Base-by-base conservation (phyloP, 2,329 filamentous ascomycete species). In the Annulohypoxylon truncatum region DNA sequence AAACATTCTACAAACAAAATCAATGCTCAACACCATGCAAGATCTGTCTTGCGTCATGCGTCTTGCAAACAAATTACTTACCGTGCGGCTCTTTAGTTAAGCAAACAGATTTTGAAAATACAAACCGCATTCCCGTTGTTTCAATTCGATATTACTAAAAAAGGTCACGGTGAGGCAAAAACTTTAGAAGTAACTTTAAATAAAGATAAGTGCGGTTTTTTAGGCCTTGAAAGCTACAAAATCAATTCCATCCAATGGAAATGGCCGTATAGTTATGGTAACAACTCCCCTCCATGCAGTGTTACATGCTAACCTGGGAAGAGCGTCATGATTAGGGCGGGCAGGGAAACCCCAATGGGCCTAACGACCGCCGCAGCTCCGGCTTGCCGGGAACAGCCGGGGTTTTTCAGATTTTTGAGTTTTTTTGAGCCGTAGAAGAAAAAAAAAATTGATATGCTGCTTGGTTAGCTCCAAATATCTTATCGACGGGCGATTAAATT, bases 351-450 rank as follows among this genome's bases (percentile, higher is more conserved):
- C 61, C 58, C 52, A 64, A 64, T 33, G 52, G 56, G 15, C 50
- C 48, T 65, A 61, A 47, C 47, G 66, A 71, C 54, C 68, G 72
- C 66, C 70, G 61, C 58, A 71, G 72, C 73, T 74, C 73, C 73
- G 70, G 65, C 48, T 66, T 69, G 26, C 66, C 75, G 74, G 74
- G 71, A 74, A 74, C 72, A 73, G 72, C 73, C 75, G 75, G 71
- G 64, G 68, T 63, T 63, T 69, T 63, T 57, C 7, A 42, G n/a
- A 10, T 42, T 42, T 42, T 42, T 42, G 18, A 42, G 38, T 42
- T 42, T 42, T 42, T 42, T 42, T 42, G 35, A 68, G 69, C 64
- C 48, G 69, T 54, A 31, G 53, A 62, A 65, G 38, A 64, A 62
- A 66, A 61, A 67, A 66, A 68, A 70, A 68, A 64, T 61, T 63